Base-by-base conservation (phyloP, 441 rosid genomes). In the Syzygium malaccense region DNA sequence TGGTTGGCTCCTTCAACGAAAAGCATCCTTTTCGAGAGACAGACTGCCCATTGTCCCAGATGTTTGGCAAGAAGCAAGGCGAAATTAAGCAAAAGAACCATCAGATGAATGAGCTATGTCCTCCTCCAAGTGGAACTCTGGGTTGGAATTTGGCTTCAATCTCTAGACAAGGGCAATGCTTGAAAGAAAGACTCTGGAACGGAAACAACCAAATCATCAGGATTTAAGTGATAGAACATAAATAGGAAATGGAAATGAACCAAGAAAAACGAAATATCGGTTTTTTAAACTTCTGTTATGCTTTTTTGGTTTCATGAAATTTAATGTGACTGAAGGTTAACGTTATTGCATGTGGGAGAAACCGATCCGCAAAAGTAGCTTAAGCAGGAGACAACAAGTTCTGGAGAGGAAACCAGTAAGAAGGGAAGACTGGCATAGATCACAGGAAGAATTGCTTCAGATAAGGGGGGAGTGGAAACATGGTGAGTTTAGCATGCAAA, bases 121-220 rank as follows among this genome's bases (percentile, higher is more conserved):
- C 99, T 87, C 99, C 98, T n/a, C 98, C 98, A 18, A 96, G 98
- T 55, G 98, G 98, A 88, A 95, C 96, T 91, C 94, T 93, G 83
- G 99, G 98, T 90, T 94, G 93, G 94, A 95, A 97, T 88, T 86
- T 91, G 86, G 94, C 93, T 58, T 95, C 93, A 25, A 91, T 95
- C 49, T 25, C 88, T 89, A 95, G 87, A 91, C 95, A 94, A 88
- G 95, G 93, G 92, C 98, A 98, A 88, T 86, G 91, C 30, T 89
- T 93, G 94, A 96, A 95, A 91, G 96, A 94, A 89, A 97, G 93
- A 91, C 93, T 94, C 99, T 98, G 96, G 88, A 87, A 91, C 33
- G 79, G 86, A 26, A 87, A 56, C 62, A 80, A 41, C 14, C 37
- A 55, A 68, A 83, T 78, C 26, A 88, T 58, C 15, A 89, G 89